These are phyloP conservation scores for Chalaropsis ovoidea DNA, from an alignment of 2,329 filamentous ascomycete species.

Conservation along the genomic window DNA sequence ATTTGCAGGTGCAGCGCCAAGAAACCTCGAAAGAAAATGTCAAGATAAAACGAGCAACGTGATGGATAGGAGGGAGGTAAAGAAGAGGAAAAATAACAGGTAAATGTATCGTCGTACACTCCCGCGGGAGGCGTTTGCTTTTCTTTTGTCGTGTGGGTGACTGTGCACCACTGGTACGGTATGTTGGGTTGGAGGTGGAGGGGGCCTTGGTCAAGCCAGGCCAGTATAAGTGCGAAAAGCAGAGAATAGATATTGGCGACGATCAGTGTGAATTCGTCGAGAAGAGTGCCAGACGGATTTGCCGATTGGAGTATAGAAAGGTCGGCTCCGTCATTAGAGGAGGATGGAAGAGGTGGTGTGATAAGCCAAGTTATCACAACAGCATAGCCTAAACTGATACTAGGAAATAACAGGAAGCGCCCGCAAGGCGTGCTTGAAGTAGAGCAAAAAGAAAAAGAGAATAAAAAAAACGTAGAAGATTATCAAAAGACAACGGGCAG, in stretches of 20 bases:
- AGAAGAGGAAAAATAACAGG: not conserved
- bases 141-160: not conserved
- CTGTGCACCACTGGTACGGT: not conserved
- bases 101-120: not conserved
- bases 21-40: not conserved
- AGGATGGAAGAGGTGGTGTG: not conserved
- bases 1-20: not conserved
- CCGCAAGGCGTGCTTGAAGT: not conserved
- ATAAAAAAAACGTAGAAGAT: conserved; percentile 19
- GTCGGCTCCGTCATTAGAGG: not conserved
- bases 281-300: not conserved
- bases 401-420: conserved; percentile 7
- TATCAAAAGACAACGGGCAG: conserved; percentile 25
- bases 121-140: not conserved
- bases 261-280: not conserved
- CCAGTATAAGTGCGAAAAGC: too few relatives aligned
- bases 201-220: not conserved
- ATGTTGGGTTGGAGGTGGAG: not conserved
- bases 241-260: not conserved
- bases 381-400: conserved; percentile 23
- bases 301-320: not conserved
- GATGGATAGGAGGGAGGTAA: not conserved
- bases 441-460: not conserved
- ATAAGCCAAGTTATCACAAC: not conserved
- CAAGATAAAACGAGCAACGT: not conserved